These are phyloP conservation scores for Pythium grandisporangium DNA, from an alignment of 352 stramenopile genomes.

Conservation along the genomic window DNA sequence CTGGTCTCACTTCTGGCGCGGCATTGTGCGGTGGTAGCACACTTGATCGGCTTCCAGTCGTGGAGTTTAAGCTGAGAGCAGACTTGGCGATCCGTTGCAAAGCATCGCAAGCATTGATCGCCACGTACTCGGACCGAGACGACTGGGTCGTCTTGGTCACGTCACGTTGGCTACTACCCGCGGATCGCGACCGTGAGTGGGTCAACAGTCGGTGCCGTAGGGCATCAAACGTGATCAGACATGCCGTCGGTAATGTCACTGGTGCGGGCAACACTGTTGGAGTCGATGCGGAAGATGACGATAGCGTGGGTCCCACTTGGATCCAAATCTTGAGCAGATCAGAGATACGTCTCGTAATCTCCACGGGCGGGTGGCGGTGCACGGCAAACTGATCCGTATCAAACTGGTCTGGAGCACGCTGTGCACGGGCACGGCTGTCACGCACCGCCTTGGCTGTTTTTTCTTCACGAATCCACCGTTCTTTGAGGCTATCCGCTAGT, in stretches of 20 bases:
- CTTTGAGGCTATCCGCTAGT: conserved; percentile 45
- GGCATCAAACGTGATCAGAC: too few species aligned
- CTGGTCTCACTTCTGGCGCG: too few species aligned
- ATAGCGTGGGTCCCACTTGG: not conserved
- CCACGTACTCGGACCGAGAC: too few species aligned
- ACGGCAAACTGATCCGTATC: conserved; percentile 56
- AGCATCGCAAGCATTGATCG: conserved; percentile 8
- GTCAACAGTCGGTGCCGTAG: too few species aligned
- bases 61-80: too few species aligned
- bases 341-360: conserved; percentile 45
- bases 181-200: too few species aligned
- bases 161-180: too few species aligned
- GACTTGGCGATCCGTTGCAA: conserved; percentile 1
- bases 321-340: conserved; percentile 53
- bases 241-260: too few species aligned
- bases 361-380: conserved; percentile 31
- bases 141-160: too few species aligned
- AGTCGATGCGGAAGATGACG: not conserved
- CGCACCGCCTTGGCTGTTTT: conserved; percentile 24
- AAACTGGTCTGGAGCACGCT: conserved; percentile 17
- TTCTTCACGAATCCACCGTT: conserved; percentile 52
- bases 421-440: conserved; percentile 2
- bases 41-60: too few species aligned
- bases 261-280: too few species aligned
- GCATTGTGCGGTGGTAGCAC: too few species aligned